Evolutionary conservation across 306 rosid genomes (phyloP).

Genomic region (Delonix regia): DNA sequence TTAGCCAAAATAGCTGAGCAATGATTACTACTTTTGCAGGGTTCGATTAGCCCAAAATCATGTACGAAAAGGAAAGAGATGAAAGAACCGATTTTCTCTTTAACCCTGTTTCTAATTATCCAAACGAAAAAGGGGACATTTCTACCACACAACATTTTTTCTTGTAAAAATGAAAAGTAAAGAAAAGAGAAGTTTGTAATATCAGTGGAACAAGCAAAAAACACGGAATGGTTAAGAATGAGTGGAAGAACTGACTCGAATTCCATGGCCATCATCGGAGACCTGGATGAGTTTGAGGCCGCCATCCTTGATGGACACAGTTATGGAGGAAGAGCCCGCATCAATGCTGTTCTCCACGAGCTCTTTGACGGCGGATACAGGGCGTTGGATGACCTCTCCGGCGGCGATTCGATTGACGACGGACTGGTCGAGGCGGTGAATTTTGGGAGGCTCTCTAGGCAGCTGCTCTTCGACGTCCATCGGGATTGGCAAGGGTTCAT

Average conservation of each 20-base stretch:
- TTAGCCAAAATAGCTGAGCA: background rate
- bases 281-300: constrained; percentile 96
- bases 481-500: constrained; percentile 32
- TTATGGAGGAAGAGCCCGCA: constrained; percentile 74
- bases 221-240: background rate
- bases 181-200: background rate
- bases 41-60: background rate
- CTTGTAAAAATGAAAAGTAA: background rate
- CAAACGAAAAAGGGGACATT: background rate
- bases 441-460: constrained; percentile 63
- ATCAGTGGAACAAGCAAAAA: background rate
- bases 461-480: constrained; percentile 38
- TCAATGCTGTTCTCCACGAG: constrained; percentile 94
- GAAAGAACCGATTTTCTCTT: background rate
- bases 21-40: background rate
- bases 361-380: constrained; percentile 86
- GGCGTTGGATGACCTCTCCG: constrained; percentile 94
- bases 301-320: constrained; percentile 79
- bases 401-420: constrained; percentile 96
- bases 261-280: constrained; percentile 94
- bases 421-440: constrained; percentile 74
- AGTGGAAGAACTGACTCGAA: constrained; percentile 49
- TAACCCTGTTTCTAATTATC: background rate
- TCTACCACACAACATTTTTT: background rate
- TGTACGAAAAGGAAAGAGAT: background rate